Evolutionary conservation across 306 rosid species (phyloP).

Genomic region (Mucuna pruriens): DNA sequence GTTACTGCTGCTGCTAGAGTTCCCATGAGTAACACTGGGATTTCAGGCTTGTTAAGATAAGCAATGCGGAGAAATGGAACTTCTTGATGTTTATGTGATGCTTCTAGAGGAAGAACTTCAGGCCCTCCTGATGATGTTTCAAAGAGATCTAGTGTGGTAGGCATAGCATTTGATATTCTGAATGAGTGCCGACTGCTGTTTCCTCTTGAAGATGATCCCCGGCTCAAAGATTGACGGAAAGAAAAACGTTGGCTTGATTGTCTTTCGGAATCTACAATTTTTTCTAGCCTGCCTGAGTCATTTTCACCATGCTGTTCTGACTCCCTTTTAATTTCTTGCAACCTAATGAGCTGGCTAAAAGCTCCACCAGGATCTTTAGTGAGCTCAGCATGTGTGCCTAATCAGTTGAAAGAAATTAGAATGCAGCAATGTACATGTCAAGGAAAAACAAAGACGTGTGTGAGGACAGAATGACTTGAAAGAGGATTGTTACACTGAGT

Average conservation of each 20-base stretch:
- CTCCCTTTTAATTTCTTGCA: constrained; percentile 52
- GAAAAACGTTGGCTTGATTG: constrained; percentile 50
- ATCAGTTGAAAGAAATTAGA: constrained; percentile 34
- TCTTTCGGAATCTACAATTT: constrained; percentile 42
- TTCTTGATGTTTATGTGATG: constrained; percentile 39
- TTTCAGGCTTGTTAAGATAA: constrained; percentile 79
- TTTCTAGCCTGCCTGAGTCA: constrained; percentile 45
- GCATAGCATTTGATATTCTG: constrained; percentile 44
- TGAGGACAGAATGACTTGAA: neutral
- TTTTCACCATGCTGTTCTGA: constrained; percentile 42
- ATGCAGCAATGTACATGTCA: neutral
- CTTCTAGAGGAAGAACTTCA: constrained; percentile 34
- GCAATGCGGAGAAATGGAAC: constrained; percentile 63
- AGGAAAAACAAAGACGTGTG: neutral
- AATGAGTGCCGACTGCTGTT: constrained; percentile 54
- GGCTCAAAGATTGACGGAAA: constrained; percentile 48
- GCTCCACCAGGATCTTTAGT: constrained; percentile 63
- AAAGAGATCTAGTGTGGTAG: constrained; percentile 37
- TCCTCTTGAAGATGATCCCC: constrained; percentile 61
- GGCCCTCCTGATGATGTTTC: constrained; percentile 38
- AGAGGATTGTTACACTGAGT: constrained; percentile 9
- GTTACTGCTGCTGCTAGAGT: constrained; percentile 57
- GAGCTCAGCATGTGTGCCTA: constrained; percentile 72
- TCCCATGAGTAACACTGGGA: constrained; percentile 63
- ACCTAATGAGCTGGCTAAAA: constrained; percentile 65